Percentiles rank a stretch among this genome's conserved stretches.
Conservation (phyloP, 805 yeast species). For the Metschnikowia baotianmanensis region DNA sequence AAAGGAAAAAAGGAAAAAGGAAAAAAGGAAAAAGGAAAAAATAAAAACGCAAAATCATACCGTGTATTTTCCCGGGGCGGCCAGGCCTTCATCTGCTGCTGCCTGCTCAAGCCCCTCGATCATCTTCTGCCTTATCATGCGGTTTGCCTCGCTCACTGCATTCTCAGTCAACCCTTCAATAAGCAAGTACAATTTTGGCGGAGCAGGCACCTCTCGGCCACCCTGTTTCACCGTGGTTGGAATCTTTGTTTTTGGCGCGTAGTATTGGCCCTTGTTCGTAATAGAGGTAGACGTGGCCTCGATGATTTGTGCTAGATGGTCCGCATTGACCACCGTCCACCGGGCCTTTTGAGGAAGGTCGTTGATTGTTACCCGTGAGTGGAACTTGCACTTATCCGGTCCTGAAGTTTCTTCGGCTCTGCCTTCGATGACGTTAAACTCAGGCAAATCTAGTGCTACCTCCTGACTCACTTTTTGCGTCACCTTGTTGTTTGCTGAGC, state of each 20-base stretch:
- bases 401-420: conserved; percentile 52
- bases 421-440: conserved; percentile 50
- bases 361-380: conserved; percentile 72
- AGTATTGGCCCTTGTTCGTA: conserved; percentile 77
- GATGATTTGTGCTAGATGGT: conserved; percentile 58
- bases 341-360: conserved; percentile 81
- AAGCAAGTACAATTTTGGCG: conserved; percentile 71
- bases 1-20: background rate
- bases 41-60: conserved; percentile 24
- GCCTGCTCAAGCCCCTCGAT: conserved; percentile 55
- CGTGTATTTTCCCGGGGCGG: conserved; percentile 49
- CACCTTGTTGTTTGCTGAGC: background rate
- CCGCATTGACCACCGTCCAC: conserved; percentile 72
- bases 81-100: conserved; percentile 41
- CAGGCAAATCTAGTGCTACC: conserved; percentile 29
- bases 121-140: conserved; percentile 51
- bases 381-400: conserved; percentile 54
- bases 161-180: conserved; percentile 71
- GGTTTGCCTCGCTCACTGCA: conserved; percentile 59
- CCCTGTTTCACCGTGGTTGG: conserved; percentile 55
- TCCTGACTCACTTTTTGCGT: background rate
- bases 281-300: conserved; percentile 74
- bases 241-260: conserved; percentile 35
- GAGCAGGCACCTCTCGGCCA: conserved; percentile 47
- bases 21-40: background rate